Conservation (phyloP, 1,284 basidiomycete species). For the Tilletia walkeri region DNA sequence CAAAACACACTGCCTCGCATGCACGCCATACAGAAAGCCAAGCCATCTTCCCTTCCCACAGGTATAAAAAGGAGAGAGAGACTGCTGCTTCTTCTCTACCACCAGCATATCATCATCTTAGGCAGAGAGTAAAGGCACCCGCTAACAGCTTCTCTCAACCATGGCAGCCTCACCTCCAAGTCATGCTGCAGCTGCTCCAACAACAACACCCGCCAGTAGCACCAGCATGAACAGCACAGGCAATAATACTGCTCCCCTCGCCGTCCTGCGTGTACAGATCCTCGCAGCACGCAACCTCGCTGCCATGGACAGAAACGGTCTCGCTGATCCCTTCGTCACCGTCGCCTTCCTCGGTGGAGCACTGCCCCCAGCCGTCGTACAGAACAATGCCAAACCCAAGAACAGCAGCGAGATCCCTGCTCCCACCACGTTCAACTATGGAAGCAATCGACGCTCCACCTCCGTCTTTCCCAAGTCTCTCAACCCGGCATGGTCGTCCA, state of each 20-base stretch:
- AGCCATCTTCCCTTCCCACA: too few species aligned
- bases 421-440: slow-evolving; percentile 67
- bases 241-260: slow-evolving; percentile 19
- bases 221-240: not conserved
- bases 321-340: slow-evolving; percentile 52
- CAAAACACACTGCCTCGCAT: too few species aligned
- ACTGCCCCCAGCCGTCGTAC: not conserved
- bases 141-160: too few species aligned
- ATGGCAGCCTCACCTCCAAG: too few species aligned
- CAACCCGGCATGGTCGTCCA: slow-evolving; percentile 69
- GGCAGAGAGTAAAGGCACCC: too few species aligned
- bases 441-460: slow-evolving; percentile 70
- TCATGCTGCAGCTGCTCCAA: too few species aligned
- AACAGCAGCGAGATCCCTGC: slow-evolving; percentile 56
- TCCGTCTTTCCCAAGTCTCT: slow-evolving; percentile 75
- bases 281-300: slow-evolving; percentile 58
- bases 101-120: too few species aligned
- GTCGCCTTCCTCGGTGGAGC: slow-evolving; percentile 44
- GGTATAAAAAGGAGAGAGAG: too few species aligned
- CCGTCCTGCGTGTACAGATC: slow-evolving; percentile 49
- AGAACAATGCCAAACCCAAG: slow-evolving; percentile 12
- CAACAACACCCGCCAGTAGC: not conserved
- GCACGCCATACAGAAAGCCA: too few species aligned
- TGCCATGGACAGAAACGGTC: slow-evolving; percentile 60
- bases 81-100: too few species aligned